Evolutionary conservation across 202 grass and related monocot species (phyloP).

Genomic region (Saccharum hybrid): DNA sequence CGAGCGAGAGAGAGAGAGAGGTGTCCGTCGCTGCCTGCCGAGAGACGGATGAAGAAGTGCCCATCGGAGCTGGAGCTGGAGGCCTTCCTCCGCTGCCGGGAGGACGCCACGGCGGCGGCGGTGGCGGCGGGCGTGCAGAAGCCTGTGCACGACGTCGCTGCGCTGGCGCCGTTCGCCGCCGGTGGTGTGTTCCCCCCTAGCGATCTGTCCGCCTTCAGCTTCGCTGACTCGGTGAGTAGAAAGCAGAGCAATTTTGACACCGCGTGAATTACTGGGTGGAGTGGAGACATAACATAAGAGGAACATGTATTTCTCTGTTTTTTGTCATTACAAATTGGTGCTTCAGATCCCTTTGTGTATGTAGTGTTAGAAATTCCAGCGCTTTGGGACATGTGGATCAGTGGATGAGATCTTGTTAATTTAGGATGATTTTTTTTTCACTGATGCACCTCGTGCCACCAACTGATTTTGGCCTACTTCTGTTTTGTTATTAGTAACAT

Average conservation of each 20-base stretch:
- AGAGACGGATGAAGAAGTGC: conserved; percentile 74
- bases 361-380: not conserved
- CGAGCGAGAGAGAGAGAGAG: no score
- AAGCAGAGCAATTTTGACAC: not conserved
- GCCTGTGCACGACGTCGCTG: conserved; percentile 11
- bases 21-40: not conserved
- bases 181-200: conserved; percentile 25
- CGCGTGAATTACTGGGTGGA: not conserved
- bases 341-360: not conserved
- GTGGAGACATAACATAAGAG: no score
- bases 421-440: not conserved
- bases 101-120: not conserved
- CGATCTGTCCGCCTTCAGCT: conserved; percentile 49
- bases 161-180: conserved; percentile 15
- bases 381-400: not conserved
- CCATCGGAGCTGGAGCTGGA: conserved; percentile 70
- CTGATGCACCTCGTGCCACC: not conserved
- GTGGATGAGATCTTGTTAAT: not conserved
- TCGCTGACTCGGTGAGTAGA: conserved; percentile 49
- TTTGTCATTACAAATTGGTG: not conserved
- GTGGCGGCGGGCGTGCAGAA: conserved; percentile 23
- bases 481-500: conserved; percentile 2
- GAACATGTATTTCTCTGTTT: not conserved
- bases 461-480: not conserved
- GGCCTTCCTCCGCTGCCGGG: conserved; percentile 51